Evolutionary conservation across 176 grass and related monocot species (phyloP), one percentile per base, ranked within the genome.

Genomic region (Triticum timopheevii): DNA sequence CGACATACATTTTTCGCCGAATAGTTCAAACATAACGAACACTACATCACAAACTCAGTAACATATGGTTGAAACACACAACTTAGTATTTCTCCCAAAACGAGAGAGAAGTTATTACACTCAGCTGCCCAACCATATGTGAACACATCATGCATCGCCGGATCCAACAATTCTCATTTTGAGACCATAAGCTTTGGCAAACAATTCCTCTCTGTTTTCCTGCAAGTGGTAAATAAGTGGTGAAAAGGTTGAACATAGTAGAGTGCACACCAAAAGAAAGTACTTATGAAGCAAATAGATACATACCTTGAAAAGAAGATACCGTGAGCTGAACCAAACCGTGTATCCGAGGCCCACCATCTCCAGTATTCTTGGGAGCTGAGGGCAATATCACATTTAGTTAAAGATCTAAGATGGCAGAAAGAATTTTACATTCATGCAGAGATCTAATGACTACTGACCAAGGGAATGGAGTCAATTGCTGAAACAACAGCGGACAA

Each of bases 321-420:
- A 90, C 65, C 85, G 82, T 30, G 71, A 78, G 78, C 62, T 83
- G 82, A 93, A 93, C 88, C 91, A 90, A 65, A 88, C 40, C 12
- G 82, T 83, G 85, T 93, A 93, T 12, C 91, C 85, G 11, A 93
- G 82, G 27, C 91, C 91, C 25, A 88, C 71, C 39, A 93, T 58
- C 54, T 93, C 86, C 64, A 97, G 61, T 62, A 93, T 56, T 75
- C 91, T 91, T 70, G 92, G 86, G 90, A 97, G 76, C 95, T 97
- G 85, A 35, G 13, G 31, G 62, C 15, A 79, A 17, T n/a, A 40
- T 49, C 10, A 40, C 11, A 73, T 35, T 83, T 24, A 73, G 6
- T 59, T 13, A 25, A 44, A 39, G 22, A 65, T 79, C 5, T 50
- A 16, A 4, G n/a, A 58, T 25, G 15, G 12, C 13, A 63, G 2